Percentiles rank a stretch among this genome's conserved stretches.
phyloP scores from a whole-genome alignment of 2,329 filamentous ascomycete species.

The Dichotomopilus funicola region DNA sequence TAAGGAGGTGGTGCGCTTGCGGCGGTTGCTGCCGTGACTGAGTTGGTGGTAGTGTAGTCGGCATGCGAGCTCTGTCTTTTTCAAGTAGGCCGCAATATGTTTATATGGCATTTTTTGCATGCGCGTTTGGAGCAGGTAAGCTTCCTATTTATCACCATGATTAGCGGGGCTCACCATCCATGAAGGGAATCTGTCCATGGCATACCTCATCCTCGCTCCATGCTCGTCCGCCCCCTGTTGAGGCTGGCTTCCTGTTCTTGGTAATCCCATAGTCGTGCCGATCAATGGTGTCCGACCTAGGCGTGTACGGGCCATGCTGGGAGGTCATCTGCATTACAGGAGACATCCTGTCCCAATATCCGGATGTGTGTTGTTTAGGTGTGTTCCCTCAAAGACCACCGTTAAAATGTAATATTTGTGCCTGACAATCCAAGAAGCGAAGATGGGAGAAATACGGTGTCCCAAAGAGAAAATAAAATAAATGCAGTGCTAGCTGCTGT shows the following conservation, averaged over 20 bases:
- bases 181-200: background rate
- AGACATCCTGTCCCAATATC: slow-evolving; percentile 38
- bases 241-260: slow-evolving; percentile 61
- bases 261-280: slow-evolving; percentile 54
- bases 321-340: slow-evolving; percentile 42
- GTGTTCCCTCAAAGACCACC: slow-evolving; percentile 5
- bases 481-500: slow-evolving; percentile 38
- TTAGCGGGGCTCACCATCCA: slow-evolving; percentile 1
- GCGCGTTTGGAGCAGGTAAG: slow-evolving; percentile 75
- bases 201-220: slow-evolving; percentile 83
- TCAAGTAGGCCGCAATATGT: slow-evolving; percentile 76
- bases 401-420: slow-evolving; percentile 22
- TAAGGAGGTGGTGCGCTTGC: slow-evolving; percentile 67
- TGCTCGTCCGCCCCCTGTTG: slow-evolving; percentile 68
- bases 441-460: slow-evolving; percentile 24
- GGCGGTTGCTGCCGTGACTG: slow-evolving; percentile 73
- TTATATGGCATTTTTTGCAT: slow-evolving; percentile 88
- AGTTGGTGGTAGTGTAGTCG: slow-evolving; percentile 83
- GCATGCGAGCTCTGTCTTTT: slow-evolving; percentile 83
- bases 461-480: slow-evolving; percentile 18
- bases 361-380: slow-evolving; percentile 10
- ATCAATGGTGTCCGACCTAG: slow-evolving; percentile 48
- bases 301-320: slow-evolving; percentile 40
- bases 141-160: no score
- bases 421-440: slow-evolving; percentile 32